phyloP scores from a whole-genome alignment of 805 yeast species.

The Candida dajiaensis region DNA sequence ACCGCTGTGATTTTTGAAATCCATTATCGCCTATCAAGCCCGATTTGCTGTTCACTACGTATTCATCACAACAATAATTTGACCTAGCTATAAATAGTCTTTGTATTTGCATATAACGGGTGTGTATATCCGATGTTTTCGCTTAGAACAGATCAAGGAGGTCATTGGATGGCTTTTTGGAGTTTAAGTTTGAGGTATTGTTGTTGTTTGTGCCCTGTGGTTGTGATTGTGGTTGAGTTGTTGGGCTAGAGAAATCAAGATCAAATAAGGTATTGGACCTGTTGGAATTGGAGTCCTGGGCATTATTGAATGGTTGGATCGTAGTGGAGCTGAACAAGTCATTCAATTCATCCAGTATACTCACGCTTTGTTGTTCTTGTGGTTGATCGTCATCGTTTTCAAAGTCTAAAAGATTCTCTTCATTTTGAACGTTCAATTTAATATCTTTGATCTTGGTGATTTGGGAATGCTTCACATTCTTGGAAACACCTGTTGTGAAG shows the following conservation, averaged over 20 bases:
- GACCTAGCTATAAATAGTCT: too few relatives aligned
- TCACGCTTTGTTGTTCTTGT: constrained; percentile 24
- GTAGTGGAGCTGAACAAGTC: constrained; percentile 52
- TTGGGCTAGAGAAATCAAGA: neutral
- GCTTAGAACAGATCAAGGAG: neutral
- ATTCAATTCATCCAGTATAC: constrained; percentile 66
- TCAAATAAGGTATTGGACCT: constrained; percentile 9
- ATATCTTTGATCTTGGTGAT: constrained; percentile 70
- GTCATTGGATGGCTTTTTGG: neutral
- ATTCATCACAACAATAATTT: too few relatives aligned
- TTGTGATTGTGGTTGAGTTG: neutral
- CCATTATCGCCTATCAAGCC: too few relatives aligned
- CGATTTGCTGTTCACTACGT: too few relatives aligned
- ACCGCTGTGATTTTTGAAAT: too few relatives aligned
- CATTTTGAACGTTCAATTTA: constrained; percentile 70
- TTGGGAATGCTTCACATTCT: constrained; percentile 29
- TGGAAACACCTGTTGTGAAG: constrained; percentile 64
- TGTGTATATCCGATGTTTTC: neutral
- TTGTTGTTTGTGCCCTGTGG: neutral
- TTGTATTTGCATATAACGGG: neutral
- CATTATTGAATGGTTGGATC: constrained; percentile 20
- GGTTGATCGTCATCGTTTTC: constrained; percentile 42
- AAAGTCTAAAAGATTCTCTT: constrained; percentile 82
- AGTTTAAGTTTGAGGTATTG: neutral
- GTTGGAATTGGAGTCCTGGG: constrained; percentile 7